These are phyloP conservation scores for Discostella stelligeroides DNA, from an alignment of 108 stramenopile species.

Conservation along the genomic window DNA sequence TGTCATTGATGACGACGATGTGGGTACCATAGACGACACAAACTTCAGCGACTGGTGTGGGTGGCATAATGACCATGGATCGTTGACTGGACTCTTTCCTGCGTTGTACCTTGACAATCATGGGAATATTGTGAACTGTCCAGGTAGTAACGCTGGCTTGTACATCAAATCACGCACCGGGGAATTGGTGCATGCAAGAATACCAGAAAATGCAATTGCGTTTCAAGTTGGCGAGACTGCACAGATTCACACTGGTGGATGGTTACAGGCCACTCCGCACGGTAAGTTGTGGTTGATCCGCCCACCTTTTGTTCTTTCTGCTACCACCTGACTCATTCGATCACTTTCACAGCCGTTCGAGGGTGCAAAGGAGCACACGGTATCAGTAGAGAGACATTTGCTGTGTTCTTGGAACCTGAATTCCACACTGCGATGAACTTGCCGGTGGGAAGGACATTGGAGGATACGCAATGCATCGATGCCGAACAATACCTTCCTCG, in stretches of 20 bases:
- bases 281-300: conserved; percentile 23
- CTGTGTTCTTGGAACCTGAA: conserved; percentile 83
- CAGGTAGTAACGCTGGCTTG: conserved; percentile 72
- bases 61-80: conserved; percentile 91
- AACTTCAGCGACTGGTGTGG: conserved; percentile 90
- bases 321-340: not conserved
- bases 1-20: not conserved
- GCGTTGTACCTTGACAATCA: conserved; percentile 74
- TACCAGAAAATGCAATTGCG: conserved; percentile 74
- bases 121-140: conserved; percentile 42
- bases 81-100: conserved; percentile 86
- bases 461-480: conserved; percentile 55
- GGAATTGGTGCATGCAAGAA: conserved; percentile 56
- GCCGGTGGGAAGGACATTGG: conserved; percentile 55
- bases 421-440: conserved; percentile 55
- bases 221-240: conserved; percentile 93
- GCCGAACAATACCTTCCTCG: conserved; percentile 49
- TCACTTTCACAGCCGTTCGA: conserved; percentile 49
- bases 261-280: conserved; percentile 93
- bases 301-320: not conserved
- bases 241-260: conserved; percentile 91
- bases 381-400: conserved; percentile 72
- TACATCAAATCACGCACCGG: conserved; percentile 80
- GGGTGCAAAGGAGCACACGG: conserved; percentile 48
- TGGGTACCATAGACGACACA: not conserved